Evolutionary conservation across 176 grass and related monocot genomes (phyloP), one percentile per base, ranked within the genome.

Genomic region (Eleusine indica): DNA sequence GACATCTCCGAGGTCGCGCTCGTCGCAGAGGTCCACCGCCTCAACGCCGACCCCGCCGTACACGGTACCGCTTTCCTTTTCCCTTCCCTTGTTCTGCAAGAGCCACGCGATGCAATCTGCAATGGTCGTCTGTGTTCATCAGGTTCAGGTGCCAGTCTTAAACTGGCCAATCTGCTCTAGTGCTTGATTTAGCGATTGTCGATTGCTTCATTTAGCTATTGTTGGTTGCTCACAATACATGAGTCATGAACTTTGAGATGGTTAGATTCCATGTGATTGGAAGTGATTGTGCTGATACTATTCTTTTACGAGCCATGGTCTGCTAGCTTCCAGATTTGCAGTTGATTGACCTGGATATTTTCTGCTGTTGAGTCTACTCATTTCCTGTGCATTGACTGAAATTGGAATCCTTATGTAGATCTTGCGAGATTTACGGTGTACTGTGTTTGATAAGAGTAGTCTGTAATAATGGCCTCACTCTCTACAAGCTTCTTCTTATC

Each of bases 31-130:
- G 91, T 98, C 49, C 91, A 95, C 84, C 70, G 86, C 73, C 88
- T 98, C 71, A 98, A 95, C 84, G 87, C 89, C 9, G 80, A 98
- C 77, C 87, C 89, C 5, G 29, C 90, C 53, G 96, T 98, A 7
- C 96, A 99, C 47, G 93, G 96, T 96, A 82, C 74, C 38, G 11
- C 67, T 21, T 61, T 11, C 19, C 43, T 18, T 17, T 64, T 28
- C 6, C 74, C 35, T 80, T 80, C 1, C 3, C 2, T 76, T 57
- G 1, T 39, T 11, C 15, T 56, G 16, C 56, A 25, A 10, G 58
- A 28, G 6, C 9, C 58, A 35, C 1, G 32, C 2, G 32, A 35
- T 35, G 22, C n/a, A 62, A 0, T 8, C 9, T 25, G 58, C 21
- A 25, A 10, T 25, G 21, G 57, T 14, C 11, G 8, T 18, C 25